Evolutionary conservation across 495 filamentous ascomycete species (phyloP), one percentile per base, ranked within the genome.

Genomic region (Terfezia claveryi): DNA sequence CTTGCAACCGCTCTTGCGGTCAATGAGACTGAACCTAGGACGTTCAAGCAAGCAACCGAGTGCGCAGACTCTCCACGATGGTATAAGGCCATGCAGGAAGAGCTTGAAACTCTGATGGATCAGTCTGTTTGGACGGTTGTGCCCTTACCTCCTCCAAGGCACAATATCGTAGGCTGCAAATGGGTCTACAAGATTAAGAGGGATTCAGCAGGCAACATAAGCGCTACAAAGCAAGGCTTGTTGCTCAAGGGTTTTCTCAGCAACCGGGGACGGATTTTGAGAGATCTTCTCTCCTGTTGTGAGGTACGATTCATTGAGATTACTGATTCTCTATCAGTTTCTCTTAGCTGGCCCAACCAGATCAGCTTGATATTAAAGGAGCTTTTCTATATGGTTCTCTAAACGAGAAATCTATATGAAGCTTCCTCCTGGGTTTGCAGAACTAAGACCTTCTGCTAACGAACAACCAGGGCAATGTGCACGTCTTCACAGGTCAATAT

Each of bases 391-490:
- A 20, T 20, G 20, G 20, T 20, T 20, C 20, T 20, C 2, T 20
- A 20, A 20, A 20, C 37, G 57, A 12, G 4, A 49, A 37, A 54
- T 62, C 1, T 62, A 58, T 41, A 51, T 62, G 16, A n/a, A 54
- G 17, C 59, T 58, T 37, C 60, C 57, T 32, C 32, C 37, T 46
- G 60, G 60, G n/a, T n/a, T n/a, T n/a, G n/a, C n/a, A n/a, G n/a
- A n/a, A n/a, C n/a, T n/a, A n/a, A n/a, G n/a, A n/a, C n/a, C n/a
- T n/a, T n/a, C n/a, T n/a, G n/a, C n/a, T 14, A 55, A 50, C 36
- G 20, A n/a, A 17, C 14, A 49, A 38, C 16, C 41, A 37, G 41
- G 36, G 10, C 55, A 52, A 36, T 49, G 49, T 52, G 17, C 32
- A 23, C 0, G 23, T 1, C 17, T 50, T 2, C 11, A 37, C 10